These are phyloP conservation scores for Neonectria sp. DNA, from an alignment of 2,329 filamentous ascomycete genomes.

Conservation along the genomic window DNA sequence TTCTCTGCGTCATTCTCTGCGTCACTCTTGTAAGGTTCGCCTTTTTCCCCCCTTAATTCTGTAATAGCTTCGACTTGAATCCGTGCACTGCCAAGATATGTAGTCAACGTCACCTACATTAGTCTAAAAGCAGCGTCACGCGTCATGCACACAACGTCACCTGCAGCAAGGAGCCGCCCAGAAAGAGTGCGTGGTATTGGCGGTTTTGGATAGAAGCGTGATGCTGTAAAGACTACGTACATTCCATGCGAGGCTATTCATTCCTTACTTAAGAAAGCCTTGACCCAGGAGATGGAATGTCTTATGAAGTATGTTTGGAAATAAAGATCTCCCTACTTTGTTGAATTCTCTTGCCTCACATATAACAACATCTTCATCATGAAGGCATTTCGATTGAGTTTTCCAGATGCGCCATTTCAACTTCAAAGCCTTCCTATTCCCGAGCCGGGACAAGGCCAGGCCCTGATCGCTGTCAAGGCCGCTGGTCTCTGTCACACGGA, in stretches of 20 bases:
- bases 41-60: neutral
- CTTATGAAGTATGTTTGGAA: neutral
- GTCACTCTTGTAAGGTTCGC: neutral
- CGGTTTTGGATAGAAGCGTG: neutral
- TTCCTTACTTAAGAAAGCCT: neutral
- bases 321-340: neutral
- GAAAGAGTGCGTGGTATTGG: neutral
- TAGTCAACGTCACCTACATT: conserved; percentile 11
- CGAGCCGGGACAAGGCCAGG: conserved; percentile 23
- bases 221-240: neutral
- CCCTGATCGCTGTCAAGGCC: conserved; percentile 25
- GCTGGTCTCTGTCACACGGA: conserved; percentile 33
- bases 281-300: neutral
- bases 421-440: conserved; percentile 20
- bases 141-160: conserved; percentile 9
- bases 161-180: neutral
- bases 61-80: neutral
- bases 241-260: neutral
- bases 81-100: neutral
- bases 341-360: neutral
- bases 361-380: conserved; percentile 8
- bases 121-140: neutral
- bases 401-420: conserved; percentile 9
- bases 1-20: neutral
- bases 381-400: conserved; percentile 27